Evolutionary conservation across 2,329 filamentous ascomycete species (phyloP).

Genomic region (Tolypocladium pustulatum): DNA sequence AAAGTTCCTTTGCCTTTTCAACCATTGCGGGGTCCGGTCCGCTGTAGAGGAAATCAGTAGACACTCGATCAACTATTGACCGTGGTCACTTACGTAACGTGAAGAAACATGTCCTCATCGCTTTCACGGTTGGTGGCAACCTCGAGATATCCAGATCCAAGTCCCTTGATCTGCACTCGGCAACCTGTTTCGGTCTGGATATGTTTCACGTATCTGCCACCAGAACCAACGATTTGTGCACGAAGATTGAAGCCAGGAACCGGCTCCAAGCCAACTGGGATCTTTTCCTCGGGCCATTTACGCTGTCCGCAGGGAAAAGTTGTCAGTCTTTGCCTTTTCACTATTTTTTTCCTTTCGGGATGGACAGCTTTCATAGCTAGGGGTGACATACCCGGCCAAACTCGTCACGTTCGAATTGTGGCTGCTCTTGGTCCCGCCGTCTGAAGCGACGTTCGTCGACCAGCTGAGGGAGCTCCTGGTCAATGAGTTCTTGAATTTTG

Average conservation of each 20-base stretch:
- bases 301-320: conserved; percentile 45
- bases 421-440: conserved; percentile 65
- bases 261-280: conserved; percentile 81
- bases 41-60: conserved; percentile 31
- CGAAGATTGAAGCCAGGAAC: conserved; percentile 92
- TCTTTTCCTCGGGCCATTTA: conserved; percentile 98
- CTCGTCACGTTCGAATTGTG: conserved; percentile 72
- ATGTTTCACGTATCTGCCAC: conserved; percentile 93
- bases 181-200: conserved; percentile 94
- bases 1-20: conserved; percentile 75
- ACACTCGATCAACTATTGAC: background rate
- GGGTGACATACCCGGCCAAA: conserved; percentile 62
- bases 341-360: too few relatives aligned
- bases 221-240: conserved; percentile 90
- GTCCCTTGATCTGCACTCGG: conserved; percentile 95
- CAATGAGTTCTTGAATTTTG: conserved; percentile 90
- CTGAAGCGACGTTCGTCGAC: conserved; percentile 92
- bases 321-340: too few relatives aligned
- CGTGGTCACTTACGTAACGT: conserved; percentile 65
- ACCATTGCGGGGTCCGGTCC: conserved; percentile 84
- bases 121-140: conserved; percentile 79
- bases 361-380: background rate
- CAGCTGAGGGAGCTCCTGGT: conserved; percentile 88
- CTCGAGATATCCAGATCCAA: conserved; percentile 89
- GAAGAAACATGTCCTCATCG: conserved; percentile 92